phyloP scores from a whole-genome alignment of 257 asterid genomes.

The Cynanchum wilfordii region DNA sequence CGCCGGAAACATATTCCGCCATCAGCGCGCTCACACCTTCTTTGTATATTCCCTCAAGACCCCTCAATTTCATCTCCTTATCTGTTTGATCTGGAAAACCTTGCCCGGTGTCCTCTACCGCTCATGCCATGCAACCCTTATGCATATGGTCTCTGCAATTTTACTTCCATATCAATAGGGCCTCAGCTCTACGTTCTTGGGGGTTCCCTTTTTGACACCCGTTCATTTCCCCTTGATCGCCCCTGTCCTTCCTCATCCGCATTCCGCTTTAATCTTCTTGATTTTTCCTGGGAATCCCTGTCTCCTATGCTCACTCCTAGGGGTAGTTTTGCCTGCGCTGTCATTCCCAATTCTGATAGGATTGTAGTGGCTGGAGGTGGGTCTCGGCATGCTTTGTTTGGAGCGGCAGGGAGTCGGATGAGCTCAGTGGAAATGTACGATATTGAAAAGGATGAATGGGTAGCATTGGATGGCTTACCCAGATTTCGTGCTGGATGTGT shows the following conservation, averaged over 20 bases:
- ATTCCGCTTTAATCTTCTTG: constrained; percentile 54
- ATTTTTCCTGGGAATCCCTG: constrained; percentile 54
- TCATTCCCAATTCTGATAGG: constrained; percentile 41
- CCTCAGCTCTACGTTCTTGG: constrained; percentile 70
- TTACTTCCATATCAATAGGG: constrained; percentile 58
- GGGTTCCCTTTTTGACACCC: constrained; percentile 80
- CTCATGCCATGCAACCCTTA: constrained; percentile 90
- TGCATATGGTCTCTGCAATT: constrained; percentile 75
- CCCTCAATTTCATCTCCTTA: constrained; percentile 71
- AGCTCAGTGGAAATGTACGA: constrained; percentile 94
- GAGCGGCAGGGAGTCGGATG: constrained; percentile 91
- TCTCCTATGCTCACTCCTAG: constrained; percentile 81
- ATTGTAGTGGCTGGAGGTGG: constrained; percentile 97
- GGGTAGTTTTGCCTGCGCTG: constrained; percentile 91
- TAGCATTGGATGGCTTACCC: constrained; percentile 77
- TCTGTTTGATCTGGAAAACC: constrained; percentile 58
- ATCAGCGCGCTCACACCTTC: constrained; percentile 43
- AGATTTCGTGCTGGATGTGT: constrained; percentile 93
- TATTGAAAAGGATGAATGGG: constrained; percentile 76
- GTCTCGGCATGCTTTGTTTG: constrained; percentile 78
- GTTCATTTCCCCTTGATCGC: constrained; percentile 74
- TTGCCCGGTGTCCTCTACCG: constrained; percentile 76
- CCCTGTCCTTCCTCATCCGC: constrained; percentile 66
- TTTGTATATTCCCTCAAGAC: constrained; percentile 79
- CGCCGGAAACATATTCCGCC: constrained; percentile 44